These are phyloP conservation scores for Marchantia paleacea DNA, from an alignment of 225 moss, liverwort and hornwort species.

Conservation along the genomic window DNA sequence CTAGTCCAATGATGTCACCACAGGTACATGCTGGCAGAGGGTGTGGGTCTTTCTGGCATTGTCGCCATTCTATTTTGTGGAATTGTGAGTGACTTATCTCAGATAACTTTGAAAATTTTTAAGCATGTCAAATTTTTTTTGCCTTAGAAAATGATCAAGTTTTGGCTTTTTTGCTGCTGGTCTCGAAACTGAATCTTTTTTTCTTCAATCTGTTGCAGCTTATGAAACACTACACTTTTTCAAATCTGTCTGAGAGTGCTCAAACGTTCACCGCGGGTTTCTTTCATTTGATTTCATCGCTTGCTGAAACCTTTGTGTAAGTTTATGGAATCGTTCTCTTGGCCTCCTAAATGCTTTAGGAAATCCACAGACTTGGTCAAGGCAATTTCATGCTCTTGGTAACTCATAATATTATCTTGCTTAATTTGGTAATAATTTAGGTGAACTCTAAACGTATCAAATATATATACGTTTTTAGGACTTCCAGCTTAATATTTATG, in stretches of 20 bases:
- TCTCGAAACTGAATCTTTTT: neutral
- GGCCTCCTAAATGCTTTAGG: neutral
- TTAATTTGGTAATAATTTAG: too few species aligned
- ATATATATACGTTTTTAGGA: too few species aligned
- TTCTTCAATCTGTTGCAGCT: conserved; percentile 40
- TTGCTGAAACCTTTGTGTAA: conserved; percentile 98
- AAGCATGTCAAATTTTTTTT: neutral
- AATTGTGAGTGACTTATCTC: conserved; percentile 62
- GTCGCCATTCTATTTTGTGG: conserved; percentile 97
- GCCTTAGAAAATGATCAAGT: neutral
- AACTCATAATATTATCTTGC: too few species aligned
- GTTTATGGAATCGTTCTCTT: neutral
- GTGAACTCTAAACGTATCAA: too few species aligned
- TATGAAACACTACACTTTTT: conserved; percentile 98
- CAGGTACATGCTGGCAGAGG: conserved; percentile 99
- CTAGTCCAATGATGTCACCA: neutral
- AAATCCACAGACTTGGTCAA: too few species aligned
- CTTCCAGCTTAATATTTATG: too few species aligned
- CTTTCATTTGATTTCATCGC: conserved; percentile 92
- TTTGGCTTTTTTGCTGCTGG: neutral
- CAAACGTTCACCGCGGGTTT: conserved; percentile 86
- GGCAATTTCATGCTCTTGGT: too few species aligned
- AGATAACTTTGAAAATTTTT: neutral
- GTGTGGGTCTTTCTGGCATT: conserved; percentile 91
- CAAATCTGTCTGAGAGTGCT: conserved; percentile 91